A percentile compares a stretch with the other conserved stretches of the same genome.
Evolutionary conservation across 805 yeast genomes (phyloP).

Genomic region (Yamadazyma akitaensis): DNA sequence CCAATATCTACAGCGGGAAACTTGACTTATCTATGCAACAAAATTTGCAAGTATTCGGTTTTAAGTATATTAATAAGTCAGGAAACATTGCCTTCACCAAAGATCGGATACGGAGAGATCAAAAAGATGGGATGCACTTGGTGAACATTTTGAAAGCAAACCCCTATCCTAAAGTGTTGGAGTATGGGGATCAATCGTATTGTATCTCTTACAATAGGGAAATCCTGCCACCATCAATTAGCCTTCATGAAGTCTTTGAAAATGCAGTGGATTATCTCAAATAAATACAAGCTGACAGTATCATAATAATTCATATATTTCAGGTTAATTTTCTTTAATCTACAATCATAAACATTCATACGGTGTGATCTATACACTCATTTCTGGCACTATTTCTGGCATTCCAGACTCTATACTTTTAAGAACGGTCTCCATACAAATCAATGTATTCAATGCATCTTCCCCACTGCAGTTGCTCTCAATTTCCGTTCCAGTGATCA

Average conservation of each 20-base stretch:
- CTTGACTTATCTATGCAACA: not conserved
- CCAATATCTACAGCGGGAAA: not conserved
- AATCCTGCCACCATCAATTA: not conserved
- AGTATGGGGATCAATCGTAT: not conserved
- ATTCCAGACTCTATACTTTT: constrained; percentile 30
- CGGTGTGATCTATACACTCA: not conserved
- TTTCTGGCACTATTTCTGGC: constrained; percentile 16
- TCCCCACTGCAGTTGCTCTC: constrained; percentile 30
- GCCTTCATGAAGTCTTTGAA: not conserved
- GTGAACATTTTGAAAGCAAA: not conserved
- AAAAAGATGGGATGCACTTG: not conserved
- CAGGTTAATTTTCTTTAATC: not conserved
- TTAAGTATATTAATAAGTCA: not conserved
- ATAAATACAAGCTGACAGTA: too few relatives aligned
- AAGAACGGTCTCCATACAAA: constrained; percentile 38
- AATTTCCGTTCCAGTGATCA: constrained; percentile 24
- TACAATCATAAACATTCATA: not conserved
- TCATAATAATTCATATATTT: not conserved
- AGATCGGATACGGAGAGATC: not conserved
- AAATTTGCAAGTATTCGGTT: not conserved
- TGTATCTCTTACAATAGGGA: not conserved
- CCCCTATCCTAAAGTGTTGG: not conserved
- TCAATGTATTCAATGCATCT: constrained; percentile 36
- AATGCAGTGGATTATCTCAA: not conserved
- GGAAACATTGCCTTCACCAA: not conserved